Evolutionary conservation across 2,329 filamentous ascomycete genomes (phyloP).

Genomic region (Cytospora leucostoma): DNA sequence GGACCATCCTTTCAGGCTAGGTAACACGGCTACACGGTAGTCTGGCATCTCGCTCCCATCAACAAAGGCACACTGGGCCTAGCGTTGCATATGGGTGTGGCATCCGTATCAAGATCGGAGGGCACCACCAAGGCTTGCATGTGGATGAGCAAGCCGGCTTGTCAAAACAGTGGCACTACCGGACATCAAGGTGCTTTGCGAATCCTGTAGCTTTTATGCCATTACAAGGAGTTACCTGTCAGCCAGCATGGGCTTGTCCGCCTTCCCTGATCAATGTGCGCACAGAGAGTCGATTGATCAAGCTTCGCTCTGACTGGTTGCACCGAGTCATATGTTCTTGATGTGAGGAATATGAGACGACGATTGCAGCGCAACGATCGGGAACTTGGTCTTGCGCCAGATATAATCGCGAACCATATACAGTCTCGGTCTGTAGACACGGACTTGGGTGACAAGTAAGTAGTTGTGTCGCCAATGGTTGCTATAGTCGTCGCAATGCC

Average conservation of each 20-base stretch:
- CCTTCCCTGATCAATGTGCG: conserved; percentile 19
- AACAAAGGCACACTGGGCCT: conserved; percentile 12
- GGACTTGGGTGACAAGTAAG: neutral
- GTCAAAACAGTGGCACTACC: conserved; percentile 8
- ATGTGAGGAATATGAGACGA: conserved; percentile 20
- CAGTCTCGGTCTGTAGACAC: neutral
- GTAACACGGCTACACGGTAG: neutral
- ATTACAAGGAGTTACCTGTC: conserved; percentile 4
- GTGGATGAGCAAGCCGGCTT: conserved; percentile 18
- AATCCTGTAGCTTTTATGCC: neutral
- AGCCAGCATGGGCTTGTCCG: conserved; percentile 4
- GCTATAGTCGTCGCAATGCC: neutral
- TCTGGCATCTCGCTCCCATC: conserved; percentile 7
- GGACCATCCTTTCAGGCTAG: neutral
- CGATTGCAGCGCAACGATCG: conserved; percentile 12
- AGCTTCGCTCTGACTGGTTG: conserved; percentile 14
- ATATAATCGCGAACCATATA: conserved; percentile 8
- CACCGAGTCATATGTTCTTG: conserved; percentile 11
- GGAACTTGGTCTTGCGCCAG: conserved; percentile 20
- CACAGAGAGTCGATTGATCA: neutral
- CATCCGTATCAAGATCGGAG: conserved; percentile 19
- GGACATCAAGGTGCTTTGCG: conserved; percentile 22
- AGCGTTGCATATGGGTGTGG: conserved; percentile 24
- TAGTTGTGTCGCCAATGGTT: neutral
- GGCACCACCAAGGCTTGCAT: conserved; percentile 11